Conservation (phyloP, 2,329 filamentous ascomycete species). For the Fusarium sulawesiense region DNA sequence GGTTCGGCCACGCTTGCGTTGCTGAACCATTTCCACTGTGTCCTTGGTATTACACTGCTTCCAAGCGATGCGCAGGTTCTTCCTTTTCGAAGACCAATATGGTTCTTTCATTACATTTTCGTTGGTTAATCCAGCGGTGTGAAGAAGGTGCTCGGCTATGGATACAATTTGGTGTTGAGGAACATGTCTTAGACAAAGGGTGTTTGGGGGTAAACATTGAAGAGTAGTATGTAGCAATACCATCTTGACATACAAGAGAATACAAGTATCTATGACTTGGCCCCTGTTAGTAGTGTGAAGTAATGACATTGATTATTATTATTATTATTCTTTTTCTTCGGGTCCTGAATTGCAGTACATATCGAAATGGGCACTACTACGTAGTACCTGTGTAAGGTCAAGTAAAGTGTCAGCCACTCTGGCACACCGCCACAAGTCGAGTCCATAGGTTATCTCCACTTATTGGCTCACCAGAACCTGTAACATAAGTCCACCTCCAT, state of each 20-base stretch:
- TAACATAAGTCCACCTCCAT: conserved; percentile 12
- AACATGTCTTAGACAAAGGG: background rate
- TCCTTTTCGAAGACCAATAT: background rate
- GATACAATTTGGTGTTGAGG: background rate
- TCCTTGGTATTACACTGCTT: conserved; percentile 46
- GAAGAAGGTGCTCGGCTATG: conserved; percentile 26
- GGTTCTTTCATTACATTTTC: conserved; percentile 40
- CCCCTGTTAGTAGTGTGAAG: background rate
- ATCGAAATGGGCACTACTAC: background rate
- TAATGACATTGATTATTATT: background rate
- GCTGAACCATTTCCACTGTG: conserved; percentile 26
- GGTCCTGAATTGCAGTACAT: background rate
- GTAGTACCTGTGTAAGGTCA: too few relatives aligned
- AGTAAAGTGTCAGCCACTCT: conserved; percentile 28
- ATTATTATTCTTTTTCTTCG: background rate
- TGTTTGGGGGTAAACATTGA: background rate
- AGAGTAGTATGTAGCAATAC: background rate
- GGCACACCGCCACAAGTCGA: conserved; percentile 31
- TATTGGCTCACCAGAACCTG: conserved; percentile 32
- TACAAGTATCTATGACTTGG: background rate
- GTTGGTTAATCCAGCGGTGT: conserved; percentile 39
- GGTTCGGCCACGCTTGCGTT: conserved; percentile 33
- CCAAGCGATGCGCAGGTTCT: conserved; percentile 37
- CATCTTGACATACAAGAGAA: background rate
- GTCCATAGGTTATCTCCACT: background rate